Evolutionary conservation across 106 monocot genomes (phyloP).

Genomic region (Dendrobium chrysotoxum): DNA sequence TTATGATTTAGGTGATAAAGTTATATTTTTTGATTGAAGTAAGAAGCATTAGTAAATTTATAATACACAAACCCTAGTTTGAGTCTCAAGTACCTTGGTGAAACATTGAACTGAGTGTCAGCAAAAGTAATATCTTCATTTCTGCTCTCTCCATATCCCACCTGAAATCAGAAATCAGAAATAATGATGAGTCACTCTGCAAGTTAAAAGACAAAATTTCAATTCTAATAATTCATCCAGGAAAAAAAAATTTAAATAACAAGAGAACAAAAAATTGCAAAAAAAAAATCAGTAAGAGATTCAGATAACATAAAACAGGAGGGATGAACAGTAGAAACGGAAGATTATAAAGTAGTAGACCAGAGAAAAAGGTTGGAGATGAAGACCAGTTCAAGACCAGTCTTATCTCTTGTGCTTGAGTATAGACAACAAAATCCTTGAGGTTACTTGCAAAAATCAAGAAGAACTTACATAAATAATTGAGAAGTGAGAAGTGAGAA

Average conservation of each 20-base stretch:
- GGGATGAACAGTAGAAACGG: constrained; percentile 8
- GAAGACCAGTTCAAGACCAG: constrained; percentile 10
- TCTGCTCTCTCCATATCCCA: constrained; percentile 24
- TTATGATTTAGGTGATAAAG: not conserved
- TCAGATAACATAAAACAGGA: constrained; percentile 9
- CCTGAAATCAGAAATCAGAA: constrained; percentile 9
- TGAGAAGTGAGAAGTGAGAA: not conserved
- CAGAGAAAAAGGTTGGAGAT: constrained; percentile 12
- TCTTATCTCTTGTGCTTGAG: constrained; percentile 25
- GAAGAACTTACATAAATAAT: not conserved
- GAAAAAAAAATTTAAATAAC: not conserved
- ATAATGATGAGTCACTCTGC: not conserved
- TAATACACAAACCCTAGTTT: too few species aligned
- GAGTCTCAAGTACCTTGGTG: not conserved
- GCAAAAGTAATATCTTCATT: not conserved
- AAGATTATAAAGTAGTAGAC: not conserved
- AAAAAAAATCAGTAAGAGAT: not conserved
- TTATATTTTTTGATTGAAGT: not conserved
- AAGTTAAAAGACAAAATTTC: not conserved
- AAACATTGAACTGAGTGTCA: not conserved
- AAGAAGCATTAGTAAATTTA: too few species aligned
- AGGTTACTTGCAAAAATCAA: not conserved
- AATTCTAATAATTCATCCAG: constrained; percentile 12
- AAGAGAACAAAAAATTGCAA: not conserved
- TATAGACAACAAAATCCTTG: too few species aligned